A percentile compares a stretch with the other conserved stretches of the same genome.
phyloP scores from a whole-genome alignment of 2,329 filamentous ascomycete genomes.

The Chaetomiaceae sp. region DNA sequence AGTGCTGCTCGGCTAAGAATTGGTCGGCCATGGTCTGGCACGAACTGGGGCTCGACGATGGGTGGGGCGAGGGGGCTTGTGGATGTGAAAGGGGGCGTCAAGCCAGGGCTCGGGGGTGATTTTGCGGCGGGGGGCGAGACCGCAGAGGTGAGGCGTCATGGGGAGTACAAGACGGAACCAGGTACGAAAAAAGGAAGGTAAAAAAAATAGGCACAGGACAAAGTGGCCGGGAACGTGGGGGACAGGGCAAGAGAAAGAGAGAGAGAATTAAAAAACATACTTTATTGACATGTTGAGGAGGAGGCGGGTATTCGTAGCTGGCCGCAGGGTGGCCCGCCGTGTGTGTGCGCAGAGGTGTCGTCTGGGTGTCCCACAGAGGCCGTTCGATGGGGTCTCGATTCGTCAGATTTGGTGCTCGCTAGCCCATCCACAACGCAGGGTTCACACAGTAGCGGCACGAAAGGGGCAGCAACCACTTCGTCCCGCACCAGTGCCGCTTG shows the following conservation, averaged over 20 bases:
- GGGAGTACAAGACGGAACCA: constrained; percentile 7
- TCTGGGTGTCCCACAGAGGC: constrained; percentile 24
- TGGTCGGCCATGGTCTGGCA: constrained; percentile 36
- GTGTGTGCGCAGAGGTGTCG: constrained; percentile 22
- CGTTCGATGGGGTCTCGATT: constrained; percentile 29
- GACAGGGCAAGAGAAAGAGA: not conserved
- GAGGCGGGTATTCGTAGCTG: constrained; percentile 22
- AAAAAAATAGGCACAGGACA: constrained; percentile 1
- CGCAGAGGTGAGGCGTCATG: constrained; percentile 16
- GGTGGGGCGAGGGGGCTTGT: constrained; percentile 15
- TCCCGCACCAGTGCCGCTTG: constrained; percentile 34
- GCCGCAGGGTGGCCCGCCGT: constrained; percentile 26
- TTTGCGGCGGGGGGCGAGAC: constrained; percentile 13
- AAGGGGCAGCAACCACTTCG: constrained; percentile 22
- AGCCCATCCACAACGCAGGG: constrained; percentile 28
- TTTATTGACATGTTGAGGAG: constrained; percentile 39
- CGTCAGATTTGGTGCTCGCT: constrained; percentile 30
- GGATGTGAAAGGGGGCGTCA: constrained; percentile 4
- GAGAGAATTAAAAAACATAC: constrained; percentile 19
- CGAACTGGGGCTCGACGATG: constrained; percentile 3
- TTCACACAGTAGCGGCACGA: constrained; percentile 23
- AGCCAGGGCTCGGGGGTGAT: constrained; percentile 7
- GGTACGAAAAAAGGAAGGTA: not conserved
- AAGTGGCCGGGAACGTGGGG: constrained; percentile 1
- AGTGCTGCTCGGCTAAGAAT: constrained; percentile 33